A percentile compares a stretch with the other conserved stretches of the same genome.
These are phyloP conservation scores for Aspergillus conjunctus DNA, from an alignment of 495 filamentous ascomycete genomes.

Conservation along the genomic window DNA sequence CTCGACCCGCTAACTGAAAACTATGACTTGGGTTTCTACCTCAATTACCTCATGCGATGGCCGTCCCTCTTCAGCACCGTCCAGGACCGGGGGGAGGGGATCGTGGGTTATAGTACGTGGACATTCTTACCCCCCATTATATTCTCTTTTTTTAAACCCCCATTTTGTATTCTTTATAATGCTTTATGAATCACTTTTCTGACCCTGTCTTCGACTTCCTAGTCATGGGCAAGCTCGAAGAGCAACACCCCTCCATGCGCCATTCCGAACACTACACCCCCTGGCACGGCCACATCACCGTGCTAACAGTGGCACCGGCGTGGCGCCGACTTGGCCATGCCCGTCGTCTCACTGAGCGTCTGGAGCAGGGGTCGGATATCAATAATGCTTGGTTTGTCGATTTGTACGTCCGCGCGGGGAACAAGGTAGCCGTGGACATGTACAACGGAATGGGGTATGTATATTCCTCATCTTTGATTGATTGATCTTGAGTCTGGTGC, in stretches of 20 bases:
- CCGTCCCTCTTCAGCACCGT: conserved; percentile 88
- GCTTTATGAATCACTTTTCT: neutral
- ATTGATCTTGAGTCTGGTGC: neutral
- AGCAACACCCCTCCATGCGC: conserved; percentile 70
- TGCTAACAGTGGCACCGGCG: conserved; percentile 86
- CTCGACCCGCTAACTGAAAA: conserved; percentile 95
- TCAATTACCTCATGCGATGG: conserved; percentile 93
- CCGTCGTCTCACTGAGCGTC: conserved; percentile 70
- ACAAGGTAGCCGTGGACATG: conserved; percentile 81
- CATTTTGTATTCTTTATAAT: conserved; percentile 11
- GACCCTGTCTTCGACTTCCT: conserved; percentile 2
- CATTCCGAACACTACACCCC: conserved; percentile 85
- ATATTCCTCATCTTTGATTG: neutral
- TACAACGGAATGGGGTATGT: conserved; percentile 87
- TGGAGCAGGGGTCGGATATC: conserved; percentile 78
- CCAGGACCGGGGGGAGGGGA: conserved; percentile 75
- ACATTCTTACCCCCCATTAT: neutral
- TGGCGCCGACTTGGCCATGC: conserved; percentile 86
- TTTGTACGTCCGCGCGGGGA: conserved; percentile 86
- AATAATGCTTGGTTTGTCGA: conserved; percentile 93
- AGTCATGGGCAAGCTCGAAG: conserved; percentile 97
- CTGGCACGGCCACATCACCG: conserved; percentile 98
- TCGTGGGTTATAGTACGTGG: conserved; percentile 86
- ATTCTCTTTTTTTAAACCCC: neutral
- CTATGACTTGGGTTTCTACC: conserved; percentile 92